phyloP scores from a whole-genome alignment of 768 basidiomycete genomes.

The Pleurotus platypus region DNA sequence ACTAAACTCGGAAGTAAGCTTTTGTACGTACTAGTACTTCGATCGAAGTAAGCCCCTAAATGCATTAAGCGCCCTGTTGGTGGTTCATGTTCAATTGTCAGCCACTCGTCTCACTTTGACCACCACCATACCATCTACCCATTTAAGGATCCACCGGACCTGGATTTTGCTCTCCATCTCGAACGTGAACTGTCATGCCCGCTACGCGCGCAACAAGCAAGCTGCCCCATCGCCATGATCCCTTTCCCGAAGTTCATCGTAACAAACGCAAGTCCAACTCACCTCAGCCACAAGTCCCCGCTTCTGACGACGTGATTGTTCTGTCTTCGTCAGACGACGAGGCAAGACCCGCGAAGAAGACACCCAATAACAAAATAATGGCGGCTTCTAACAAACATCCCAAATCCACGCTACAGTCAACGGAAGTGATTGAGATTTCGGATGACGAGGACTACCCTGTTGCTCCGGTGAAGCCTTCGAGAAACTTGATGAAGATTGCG shows the following conservation, averaged over 20 bases:
- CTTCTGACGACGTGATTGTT: neutral
- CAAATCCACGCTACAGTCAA: neutral
- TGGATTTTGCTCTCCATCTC: neutral
- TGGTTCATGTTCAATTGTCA: no score
- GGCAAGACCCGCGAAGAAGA: neutral
- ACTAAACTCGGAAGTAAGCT: no score
- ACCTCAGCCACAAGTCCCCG: neutral
- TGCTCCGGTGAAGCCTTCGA: conserved; percentile 9
- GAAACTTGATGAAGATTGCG: conserved; percentile 20
- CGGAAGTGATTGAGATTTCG: conserved; percentile 30
- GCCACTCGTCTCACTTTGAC: neutral
- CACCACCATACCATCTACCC: neutral
- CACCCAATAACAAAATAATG: no score
- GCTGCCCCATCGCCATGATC: conserved; percentile 4
- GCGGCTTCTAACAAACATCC: neutral
- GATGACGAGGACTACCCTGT: conserved; percentile 31
- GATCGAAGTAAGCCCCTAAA: no score
- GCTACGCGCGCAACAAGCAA: conserved; percentile 21
- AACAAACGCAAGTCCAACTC: neutral
- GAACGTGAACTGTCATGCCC: conserved; percentile 20
- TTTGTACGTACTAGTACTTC: no score
- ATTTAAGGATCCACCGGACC: neutral
- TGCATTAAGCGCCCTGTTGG: no score
- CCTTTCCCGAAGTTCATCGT: neutral
- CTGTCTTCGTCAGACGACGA: neutral